Evolutionary conservation across 169 alveolate genomes (phyloP), one percentile per base, ranked within the genome.

Genomic region (Plasmodium blacklocki): DNA sequence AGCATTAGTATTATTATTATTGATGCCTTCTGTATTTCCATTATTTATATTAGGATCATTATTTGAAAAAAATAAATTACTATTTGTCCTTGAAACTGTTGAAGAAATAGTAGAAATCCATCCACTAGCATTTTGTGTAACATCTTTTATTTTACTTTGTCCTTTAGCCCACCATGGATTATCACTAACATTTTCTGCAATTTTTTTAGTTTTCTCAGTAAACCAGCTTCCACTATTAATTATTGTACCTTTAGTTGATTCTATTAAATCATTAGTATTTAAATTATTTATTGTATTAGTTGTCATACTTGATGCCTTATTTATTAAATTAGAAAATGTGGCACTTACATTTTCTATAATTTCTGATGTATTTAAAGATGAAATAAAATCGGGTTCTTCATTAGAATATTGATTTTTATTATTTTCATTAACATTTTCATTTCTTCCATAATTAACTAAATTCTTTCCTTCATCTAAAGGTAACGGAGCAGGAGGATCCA

Each of bases 131-230:
- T 83, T 83, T 58, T 83, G 83, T 45, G 91, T 83, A 26, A 71
- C 91, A 62, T 83, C 91, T 71, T 83, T 83, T 68, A 83, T 56
- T 83, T 83, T 83, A 50, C 85, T 83, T 62, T 83, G 91, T 12
- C 91, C 85, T 63, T 83, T 83, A 26, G 52, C 72, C 91, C 83
- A 83, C 91, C 91, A 83, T 56, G 83, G 91, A 70, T 56, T 83
- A 45, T 83, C 91, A 70, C 91, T 83, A 6, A 83, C 91, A 50
- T 83, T 83, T 83, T 83, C 91, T 21, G 91, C 91, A 83, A 83
- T 83, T 70, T 68, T 52, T 83, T 83, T 83, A 11, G 91, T 83
- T 73, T 83, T 83, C 29, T 83, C 91, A n/a, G 91, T 70, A 70
- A 83, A 32, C 91, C 91, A 83, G 29, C 73, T 83, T 43, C 91